Percentiles rank a stretch among this genome's conserved stretches.
phyloP scores from a whole-genome alignment of 352 stramenopile genomes.

The Phytopythium kandeliae region DNA sequence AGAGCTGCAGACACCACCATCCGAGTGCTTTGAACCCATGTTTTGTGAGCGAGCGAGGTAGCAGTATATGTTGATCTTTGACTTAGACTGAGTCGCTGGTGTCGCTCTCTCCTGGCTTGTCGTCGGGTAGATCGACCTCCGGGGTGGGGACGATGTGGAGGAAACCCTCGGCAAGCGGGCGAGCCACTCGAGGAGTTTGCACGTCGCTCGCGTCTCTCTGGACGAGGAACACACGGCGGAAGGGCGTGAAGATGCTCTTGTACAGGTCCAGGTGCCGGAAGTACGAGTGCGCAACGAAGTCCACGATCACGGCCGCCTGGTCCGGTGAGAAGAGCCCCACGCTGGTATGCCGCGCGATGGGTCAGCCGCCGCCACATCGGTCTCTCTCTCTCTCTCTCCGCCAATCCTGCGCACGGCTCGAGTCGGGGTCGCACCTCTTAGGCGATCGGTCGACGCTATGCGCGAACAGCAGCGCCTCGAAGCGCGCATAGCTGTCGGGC shows the following conservation, averaged over 20 bases:
- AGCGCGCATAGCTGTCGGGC: conserved; percentile 42
- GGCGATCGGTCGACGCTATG: conserved; percentile 68
- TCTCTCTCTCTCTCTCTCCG: no score
- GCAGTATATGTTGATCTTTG: background rate
- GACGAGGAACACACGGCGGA: conserved; percentile 41
- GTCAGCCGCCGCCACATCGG: background rate
- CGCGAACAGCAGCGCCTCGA: conserved; percentile 52
- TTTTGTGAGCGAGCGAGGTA: no score
- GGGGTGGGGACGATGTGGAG: conserved; percentile 14
- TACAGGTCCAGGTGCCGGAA: conserved; percentile 79
- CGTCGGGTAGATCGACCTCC: conserved; percentile 4
- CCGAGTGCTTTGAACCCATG: no score
- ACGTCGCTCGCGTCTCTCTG: conserved; percentile 41
- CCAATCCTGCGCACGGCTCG: background rate
- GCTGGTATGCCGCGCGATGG: conserved; percentile 12
- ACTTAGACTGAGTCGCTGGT: conserved; percentile 6
- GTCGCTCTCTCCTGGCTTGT: background rate
- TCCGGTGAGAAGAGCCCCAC: conserved; percentile 47
- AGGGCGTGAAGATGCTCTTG: conserved; percentile 75
- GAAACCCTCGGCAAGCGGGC: conserved; percentile 32
- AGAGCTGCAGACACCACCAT: no score
- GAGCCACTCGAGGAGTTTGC: conserved; percentile 26
- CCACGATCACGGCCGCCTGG: conserved; percentile 52
- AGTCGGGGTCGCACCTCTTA: conserved; percentile 35
- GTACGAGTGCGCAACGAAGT: conserved; percentile 76